phyloP scores from a whole-genome alignment of 192 early-diverging fungal species.

The Rhizophagus clarus region DNA sequence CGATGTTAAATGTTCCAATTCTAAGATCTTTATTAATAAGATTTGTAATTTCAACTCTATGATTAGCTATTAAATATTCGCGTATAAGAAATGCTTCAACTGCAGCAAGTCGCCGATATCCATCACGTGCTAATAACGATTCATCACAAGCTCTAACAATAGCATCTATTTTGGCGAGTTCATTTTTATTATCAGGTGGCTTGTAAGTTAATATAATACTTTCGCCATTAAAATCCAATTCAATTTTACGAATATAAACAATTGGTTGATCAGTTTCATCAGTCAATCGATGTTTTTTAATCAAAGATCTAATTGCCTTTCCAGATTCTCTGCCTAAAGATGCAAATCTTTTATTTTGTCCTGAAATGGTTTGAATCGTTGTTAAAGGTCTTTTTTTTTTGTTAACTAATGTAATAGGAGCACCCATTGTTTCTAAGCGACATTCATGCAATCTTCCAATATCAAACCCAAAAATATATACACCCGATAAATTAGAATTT shows the following conservation, averaged over 20 bases:
- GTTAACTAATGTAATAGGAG: background rate
- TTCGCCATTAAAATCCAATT: background rate
- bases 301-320: background rate
- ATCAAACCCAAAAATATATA: no score
- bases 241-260: background rate
- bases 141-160: conserved; percentile 10
- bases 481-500: no score
- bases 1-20: background rate
- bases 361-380: background rate
- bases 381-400: background rate
- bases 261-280: background rate
- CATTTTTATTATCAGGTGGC: background rate
- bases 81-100: background rate
- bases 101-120: background rate
- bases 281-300: background rate
- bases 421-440: background rate
- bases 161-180: background rate
- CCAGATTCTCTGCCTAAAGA: background rate
- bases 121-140: background rate
- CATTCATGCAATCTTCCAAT: no score
- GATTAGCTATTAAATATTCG: background rate
- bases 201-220: background rate
- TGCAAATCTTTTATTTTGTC: background rate
- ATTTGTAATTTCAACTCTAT: background rate
- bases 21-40: background rate